Evolutionary conservation across 768 basidiomycete species (phyloP), one percentile per base, ranked within the genome.

Genomic region (Neoboletus magnificus): DNA sequence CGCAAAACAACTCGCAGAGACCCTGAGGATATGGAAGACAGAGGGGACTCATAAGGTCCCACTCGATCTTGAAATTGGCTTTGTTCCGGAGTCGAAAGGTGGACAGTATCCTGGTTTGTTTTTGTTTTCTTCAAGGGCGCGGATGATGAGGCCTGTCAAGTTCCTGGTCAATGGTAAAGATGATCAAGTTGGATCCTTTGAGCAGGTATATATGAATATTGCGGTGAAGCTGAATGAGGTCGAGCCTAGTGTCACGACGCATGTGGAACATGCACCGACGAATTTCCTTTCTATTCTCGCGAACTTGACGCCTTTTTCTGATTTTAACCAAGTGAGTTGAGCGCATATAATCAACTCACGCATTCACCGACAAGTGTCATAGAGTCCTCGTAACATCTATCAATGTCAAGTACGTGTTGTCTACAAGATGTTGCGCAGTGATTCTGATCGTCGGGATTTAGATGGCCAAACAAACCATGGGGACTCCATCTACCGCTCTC

Each of bases 401-500:
- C 90, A 96, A 70, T 97, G 94, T 73, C 92, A 93, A 81, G 89
- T 90, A 64, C 32, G 71, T 62, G 41, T 42, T 27, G 12, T 25
- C 43, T 20, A 16, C 35, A 29, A 30, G n/a, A 16, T 42, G 29
- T 41, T 44, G 11, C 41, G 20, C 20, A 32, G 29, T 37, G 41
- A 46, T 25, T 25, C 48, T 61, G 48, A 71, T 29, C 13, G 18
- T 44, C 44, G 16, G 22, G n/a, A 29, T 58, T 52, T 71, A 98
- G 88, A 99, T 99, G 97, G 94, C 95, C 71, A 99, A 99, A 78
- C 97, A 99, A 84, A 90, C 92, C 2, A 99, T 99, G 97, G 97
- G 97, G 27, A 98, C 97, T 20, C 96, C 97, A 2, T 87, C 93
- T 32, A 98, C 95, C 2, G 89, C 93, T 6, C 71, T 98, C 39